A percentile compares a stretch with the other conserved stretches of the same genome.
Conservation (phyloP, 495 filamentous ascomycete species). For the Tuber melanosporum region DNA sequence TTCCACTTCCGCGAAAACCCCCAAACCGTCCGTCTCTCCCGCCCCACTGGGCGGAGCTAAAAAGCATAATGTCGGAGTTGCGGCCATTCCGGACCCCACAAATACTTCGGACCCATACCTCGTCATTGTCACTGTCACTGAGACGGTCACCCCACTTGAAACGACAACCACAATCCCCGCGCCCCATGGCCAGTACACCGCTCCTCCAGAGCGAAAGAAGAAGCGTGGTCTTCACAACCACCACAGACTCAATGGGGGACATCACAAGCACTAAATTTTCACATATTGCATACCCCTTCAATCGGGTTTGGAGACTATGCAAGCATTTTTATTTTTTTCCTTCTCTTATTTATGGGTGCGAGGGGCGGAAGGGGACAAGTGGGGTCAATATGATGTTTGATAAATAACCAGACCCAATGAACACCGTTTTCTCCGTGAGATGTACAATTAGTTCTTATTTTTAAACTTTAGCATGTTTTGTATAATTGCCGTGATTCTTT, state of each 20-base stretch:
- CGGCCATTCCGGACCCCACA: constrained; percentile 2
- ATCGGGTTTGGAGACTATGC: neutral
- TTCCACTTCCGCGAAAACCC: neutral
- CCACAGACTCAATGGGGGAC: neutral
- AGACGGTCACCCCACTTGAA: constrained; percentile 18
- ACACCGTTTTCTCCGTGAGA: neutral
- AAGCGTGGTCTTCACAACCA: neutral
- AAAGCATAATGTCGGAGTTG: neutral
- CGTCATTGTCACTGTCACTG: constrained; percentile 27
- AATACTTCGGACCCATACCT: constrained; percentile 19
- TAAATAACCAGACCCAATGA: neutral
- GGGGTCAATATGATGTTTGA: neutral
- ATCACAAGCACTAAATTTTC: neutral
- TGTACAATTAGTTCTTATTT: neutral
- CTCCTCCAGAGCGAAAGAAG: neutral
- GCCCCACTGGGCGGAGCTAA: neutral
- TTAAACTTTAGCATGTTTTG: neutral
- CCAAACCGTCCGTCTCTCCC: neutral
- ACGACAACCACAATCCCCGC: constrained; percentile 22
- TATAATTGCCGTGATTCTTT: neutral
- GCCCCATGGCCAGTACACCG: neutral
- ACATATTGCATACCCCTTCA: neutral
- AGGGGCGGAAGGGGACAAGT: neutral
- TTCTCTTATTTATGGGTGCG: neutral
- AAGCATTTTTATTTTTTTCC: neutral